Evolutionary conservation across 2,329 filamentous ascomycete species (phyloP), one percentile per base, ranked within the genome.

Genomic region (Elsinoe fawcettii): DNA sequence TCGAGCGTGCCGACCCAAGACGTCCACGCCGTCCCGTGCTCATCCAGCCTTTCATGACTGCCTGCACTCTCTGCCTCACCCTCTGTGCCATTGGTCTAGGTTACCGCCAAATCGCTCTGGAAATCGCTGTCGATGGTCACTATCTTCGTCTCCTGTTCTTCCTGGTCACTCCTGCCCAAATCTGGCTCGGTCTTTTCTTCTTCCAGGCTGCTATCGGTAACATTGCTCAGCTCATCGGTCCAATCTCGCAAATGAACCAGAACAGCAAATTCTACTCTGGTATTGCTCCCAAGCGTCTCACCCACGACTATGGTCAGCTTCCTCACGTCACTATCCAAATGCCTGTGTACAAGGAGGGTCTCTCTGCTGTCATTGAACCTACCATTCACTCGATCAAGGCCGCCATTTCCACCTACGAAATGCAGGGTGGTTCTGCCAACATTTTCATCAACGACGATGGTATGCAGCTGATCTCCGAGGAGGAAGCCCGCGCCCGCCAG

Each of bases 401-500:
- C 27, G 75, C 75, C 25, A 78, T 78, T 14, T 75, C 75, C 1
- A 77, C 75, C 9, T 78, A 78, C 60, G 75, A 78, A 59, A 71
- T 77, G 64, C 70, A 75, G 60, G 84, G 84, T n/a, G 84, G 84
- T 6, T 80, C 82, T 1, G 84, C 84, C 23, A 85, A 81, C 64
- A 84, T 87, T 60, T 85, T 85, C 64, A 71, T 86, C 66, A 86
- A 86, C 61, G 84, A 87, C 57, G 84, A 87, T 61, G 83, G 84
- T 58, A 81, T 86, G 77, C 83, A 85, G 66, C 69, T 84, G 32
- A 73, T 86, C 14, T 70, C 76, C 4, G 66, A 71, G 7, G 71
- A 75, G 5, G 71, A 75, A n/a, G 71, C 73, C 8, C 69, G 68
- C 47, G 71, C 70, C 20, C 67, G 74, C 16, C 73, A 75, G 56